Percentiles rank a stretch among this genome's conserved stretches.
These are phyloP conservation scores for Penicillium sp. DNA, from an alignment of 2,329 filamentous ascomycete species.

Conservation along the genomic window DNA sequence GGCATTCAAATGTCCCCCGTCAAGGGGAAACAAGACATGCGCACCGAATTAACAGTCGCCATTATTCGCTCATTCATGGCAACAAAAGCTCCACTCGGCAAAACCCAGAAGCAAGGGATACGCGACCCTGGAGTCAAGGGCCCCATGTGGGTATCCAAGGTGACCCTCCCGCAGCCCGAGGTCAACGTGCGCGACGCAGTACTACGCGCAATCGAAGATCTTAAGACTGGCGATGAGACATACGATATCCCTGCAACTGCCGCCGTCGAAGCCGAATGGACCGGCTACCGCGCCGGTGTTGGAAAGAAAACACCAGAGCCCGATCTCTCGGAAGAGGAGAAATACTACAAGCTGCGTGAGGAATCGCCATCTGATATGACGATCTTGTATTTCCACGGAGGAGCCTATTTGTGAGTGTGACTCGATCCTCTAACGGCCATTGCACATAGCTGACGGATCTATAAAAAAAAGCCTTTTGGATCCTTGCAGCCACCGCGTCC, in stretches of 20 bases:
- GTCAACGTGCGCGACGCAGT: slow-evolving; percentile 44
- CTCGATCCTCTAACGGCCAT: not conserved
- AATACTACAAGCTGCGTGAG: slow-evolving; percentile 41
- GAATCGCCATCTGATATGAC: slow-evolving; percentile 42
- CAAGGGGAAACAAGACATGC: slow-evolving; percentile 73
- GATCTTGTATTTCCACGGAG: slow-evolving; percentile 48
- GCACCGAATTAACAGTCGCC: slow-evolving; percentile 68
- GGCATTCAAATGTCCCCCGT: slow-evolving; percentile 64
- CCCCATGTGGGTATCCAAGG: slow-evolving; percentile 75
- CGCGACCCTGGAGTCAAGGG: slow-evolving; percentile 70
- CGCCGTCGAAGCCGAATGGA: slow-evolving; percentile 48
- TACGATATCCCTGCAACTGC: slow-evolving; percentile 36
- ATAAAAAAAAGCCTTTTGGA: slow-evolving; percentile 39
- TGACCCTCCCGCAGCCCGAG: slow-evolving; percentile 59
- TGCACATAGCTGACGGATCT: not conserved
- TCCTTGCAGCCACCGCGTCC: slow-evolving; percentile 42
- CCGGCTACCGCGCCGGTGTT: slow-evolving; percentile 41
- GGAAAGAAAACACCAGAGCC: slow-evolving; percentile 38
- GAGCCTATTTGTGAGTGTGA: slow-evolving; percentile 43
- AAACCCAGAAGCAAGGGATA: slow-evolving; percentile 61
- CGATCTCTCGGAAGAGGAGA: slow-evolving; percentile 43
- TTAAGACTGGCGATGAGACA: slow-evolving; percentile 39
- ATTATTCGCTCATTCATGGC: slow-evolving; percentile 66
- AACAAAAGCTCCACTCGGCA: slow-evolving; percentile 53
- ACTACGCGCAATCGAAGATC: slow-evolving; percentile 37